Base-by-base conservation (phyloP, 768 basidiomycete species). In the Clathrus columnatus region DNA sequence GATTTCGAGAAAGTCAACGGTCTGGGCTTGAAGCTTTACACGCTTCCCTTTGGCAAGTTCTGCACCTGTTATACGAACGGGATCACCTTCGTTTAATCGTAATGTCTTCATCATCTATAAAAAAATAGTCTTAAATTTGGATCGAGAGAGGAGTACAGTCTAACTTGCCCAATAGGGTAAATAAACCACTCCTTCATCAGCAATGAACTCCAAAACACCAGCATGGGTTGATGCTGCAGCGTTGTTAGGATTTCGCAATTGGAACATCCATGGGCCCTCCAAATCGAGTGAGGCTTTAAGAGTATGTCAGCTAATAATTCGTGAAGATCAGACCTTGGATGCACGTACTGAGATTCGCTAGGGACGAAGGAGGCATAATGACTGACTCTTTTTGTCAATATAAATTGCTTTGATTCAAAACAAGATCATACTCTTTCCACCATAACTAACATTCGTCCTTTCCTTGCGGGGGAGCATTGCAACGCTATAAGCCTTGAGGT, bases 201-300 rank as follows among this genome's bases (percentile, higher is more conserved):
- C 95, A 61, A 97, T 97, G 70, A 99, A 99, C 67, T 99, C 96
- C 26, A 99, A 80, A 24, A 99, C 96, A 75, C 96, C 96, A 1
- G 89, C 90, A 66, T 99, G 91, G 1, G 96, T 98, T 20, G 81
- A 93, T 52, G 80, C 87, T 29, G 82, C 89, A 50, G 78, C 76
- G 72, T 87, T 94, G 73, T 72, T 49, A 0, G 96, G 95, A 70
- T 98, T 98, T 48, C 90, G 85, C 50, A 99, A 76, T 60, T 95
- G 85, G 68, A 99, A 99, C 76, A 88, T 91, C 94, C 94, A 96
- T 0, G 96, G 96, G 0, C 79, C 77, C 58, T 91, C 86, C 44
- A 99, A 76, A 63, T 99, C 94, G 48, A 98, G 79, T 36, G 79
- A 78, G 0, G 91, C 75, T 77, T 59, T 30, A 17, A 48, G 29